phyloP scores from a whole-genome alignment of 805 yeast species.

The Metschnikowia baotianmanensis region DNA sequence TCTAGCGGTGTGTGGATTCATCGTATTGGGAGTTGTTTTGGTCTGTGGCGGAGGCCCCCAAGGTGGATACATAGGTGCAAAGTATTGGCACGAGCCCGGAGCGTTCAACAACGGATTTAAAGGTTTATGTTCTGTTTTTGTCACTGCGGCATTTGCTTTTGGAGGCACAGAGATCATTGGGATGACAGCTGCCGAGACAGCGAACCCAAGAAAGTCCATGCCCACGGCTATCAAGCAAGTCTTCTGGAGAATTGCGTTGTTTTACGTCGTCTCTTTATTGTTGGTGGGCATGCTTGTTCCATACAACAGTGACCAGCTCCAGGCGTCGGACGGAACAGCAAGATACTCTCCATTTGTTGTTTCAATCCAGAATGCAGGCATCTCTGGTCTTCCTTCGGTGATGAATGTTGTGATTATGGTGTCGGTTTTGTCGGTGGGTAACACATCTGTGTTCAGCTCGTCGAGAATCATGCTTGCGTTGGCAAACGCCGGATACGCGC shows the following conservation, averaged over 20 bases:
- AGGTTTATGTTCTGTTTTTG: conserved; percentile 38
- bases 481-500: conserved; percentile 70
- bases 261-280: conserved; percentile 40
- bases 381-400: conserved; percentile 40
- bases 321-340: conserved; percentile 30
- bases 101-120: conserved; percentile 36
- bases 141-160: conserved; percentile 41
- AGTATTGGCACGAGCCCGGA: no score
- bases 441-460: conserved; percentile 68
- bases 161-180: conserved; percentile 44
- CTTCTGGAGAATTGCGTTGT: conserved; percentile 41
- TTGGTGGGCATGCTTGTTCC: conserved; percentile 42
- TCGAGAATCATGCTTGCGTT: conserved; percentile 67
- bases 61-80: conserved; percentile 38
- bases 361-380: conserved; percentile 41
- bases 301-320: conserved; percentile 24
- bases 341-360: conserved; percentile 39
- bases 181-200: conserved; percentile 36
- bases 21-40: conserved; percentile 52
- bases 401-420: conserved; percentile 44
- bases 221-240: conserved; percentile 45
- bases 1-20: conserved; percentile 56
- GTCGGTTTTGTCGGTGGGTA: no score
- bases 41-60: conserved; percentile 47
- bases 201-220: conserved; percentile 33